Percentiles rank a stretch among this genome's conserved stretches.
These are phyloP conservation scores for Corchorus capsularis DNA, from an alignment of 345 rosid species.

Conservation along the genomic window DNA sequence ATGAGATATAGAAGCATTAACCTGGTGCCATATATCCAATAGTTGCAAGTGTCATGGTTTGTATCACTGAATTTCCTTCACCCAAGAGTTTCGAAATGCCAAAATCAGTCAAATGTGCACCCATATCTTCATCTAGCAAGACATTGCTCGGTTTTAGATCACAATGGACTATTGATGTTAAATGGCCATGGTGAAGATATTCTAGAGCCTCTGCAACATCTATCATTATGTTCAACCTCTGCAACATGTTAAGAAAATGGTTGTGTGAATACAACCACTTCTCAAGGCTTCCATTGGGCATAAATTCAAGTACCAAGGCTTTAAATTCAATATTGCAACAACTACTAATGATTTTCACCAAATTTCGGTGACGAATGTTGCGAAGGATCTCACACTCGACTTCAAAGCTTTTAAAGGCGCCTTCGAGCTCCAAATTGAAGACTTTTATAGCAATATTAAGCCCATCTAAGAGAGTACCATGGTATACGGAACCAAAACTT, in stretches of 20 bases:
- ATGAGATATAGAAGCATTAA: neutral
- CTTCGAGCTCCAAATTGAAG: neutral
- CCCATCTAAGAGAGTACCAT: neutral
- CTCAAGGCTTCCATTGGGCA: slow-evolving; percentile 18
- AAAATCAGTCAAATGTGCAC: slow-evolving; percentile 10
- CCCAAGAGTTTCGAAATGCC: slow-evolving; percentile 17
- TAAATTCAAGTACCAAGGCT: slow-evolving; percentile 19
- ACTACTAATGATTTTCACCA: slow-evolving; percentile 10
- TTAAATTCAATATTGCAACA: slow-evolving; percentile 17
- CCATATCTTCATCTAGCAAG: slow-evolving; percentile 11
- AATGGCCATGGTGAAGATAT: slow-evolving; percentile 2
- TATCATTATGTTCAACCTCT: slow-evolving; percentile 14
- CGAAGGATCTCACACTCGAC: slow-evolving; percentile 16
- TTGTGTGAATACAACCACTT: slow-evolving; percentile 7
- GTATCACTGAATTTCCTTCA: neutral
- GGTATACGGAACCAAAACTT: slow-evolving; percentile 19
- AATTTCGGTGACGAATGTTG: slow-evolving; percentile 17
- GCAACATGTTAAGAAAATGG: neutral
- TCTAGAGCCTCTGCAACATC: slow-evolving; percentile 11
- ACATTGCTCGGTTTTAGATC: slow-evolving; percentile 14
- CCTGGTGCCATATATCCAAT: slow-evolving; percentile 23
- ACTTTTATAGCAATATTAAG: slow-evolving; percentile 15
- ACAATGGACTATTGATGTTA: neutral
- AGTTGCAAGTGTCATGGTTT: slow-evolving; percentile 6
- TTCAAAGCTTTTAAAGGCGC: slow-evolving; percentile 18